phyloP scores from a whole-genome alignment of 176 grass and related monocot genomes.

The Thalia dealbata region DNA sequence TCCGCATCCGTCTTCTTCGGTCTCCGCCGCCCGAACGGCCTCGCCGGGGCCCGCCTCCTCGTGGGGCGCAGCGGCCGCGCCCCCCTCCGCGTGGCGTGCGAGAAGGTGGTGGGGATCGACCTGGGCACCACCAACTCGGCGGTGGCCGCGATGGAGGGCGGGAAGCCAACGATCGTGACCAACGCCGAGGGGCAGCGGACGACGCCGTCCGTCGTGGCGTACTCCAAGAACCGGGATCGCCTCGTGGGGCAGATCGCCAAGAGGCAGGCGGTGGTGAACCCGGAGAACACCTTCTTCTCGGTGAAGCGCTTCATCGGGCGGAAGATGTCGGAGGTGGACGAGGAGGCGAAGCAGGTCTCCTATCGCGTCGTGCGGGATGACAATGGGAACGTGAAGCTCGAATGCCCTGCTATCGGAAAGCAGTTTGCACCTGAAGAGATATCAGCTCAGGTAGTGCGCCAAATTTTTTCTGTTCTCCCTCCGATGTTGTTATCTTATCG shows the following conservation, averaged over 20 bases:
- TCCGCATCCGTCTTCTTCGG: neutral
- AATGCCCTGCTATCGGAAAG: constrained; percentile 1
- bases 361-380: neutral
- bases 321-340: constrained; percentile 1
- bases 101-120: constrained; percentile 8
- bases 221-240: neutral
- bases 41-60: neutral
- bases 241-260: neutral
- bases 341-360: neutral
- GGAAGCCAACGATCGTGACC: constrained; percentile 6
- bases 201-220: neutral
- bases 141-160: constrained; percentile 1
- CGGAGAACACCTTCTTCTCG: constrained; percentile 2
- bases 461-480: neutral
- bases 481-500: too few species aligned
- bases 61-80: neutral
- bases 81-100: neutral
- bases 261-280: constrained; percentile 5
- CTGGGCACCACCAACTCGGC: neutral
- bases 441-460: neutral
- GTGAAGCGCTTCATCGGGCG: constrained; percentile 5
- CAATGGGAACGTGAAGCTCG: neutral
- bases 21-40: neutral
- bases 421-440: neutral
- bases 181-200: constrained; percentile 5